Evolutionary conservation across 371 early-diverging fungal genomes (phyloP).

Genomic region (Mortierella sp.): DNA sequence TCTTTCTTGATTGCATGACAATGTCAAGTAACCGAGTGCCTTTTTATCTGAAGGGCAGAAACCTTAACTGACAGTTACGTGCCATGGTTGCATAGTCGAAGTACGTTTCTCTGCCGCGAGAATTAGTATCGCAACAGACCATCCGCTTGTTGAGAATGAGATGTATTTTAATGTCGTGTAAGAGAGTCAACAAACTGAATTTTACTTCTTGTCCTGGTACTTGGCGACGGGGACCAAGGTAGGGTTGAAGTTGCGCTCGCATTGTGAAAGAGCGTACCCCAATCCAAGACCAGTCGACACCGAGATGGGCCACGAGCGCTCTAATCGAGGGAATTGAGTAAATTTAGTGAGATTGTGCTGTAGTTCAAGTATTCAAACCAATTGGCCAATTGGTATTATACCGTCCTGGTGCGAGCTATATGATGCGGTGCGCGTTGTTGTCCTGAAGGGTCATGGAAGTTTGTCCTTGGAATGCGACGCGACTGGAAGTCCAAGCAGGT

Average conservation of each 20-base stretch:
- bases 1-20: too few relatives aligned
- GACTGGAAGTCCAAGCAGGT: neutral
- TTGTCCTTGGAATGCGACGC: neutral
- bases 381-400: neutral
- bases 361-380: neutral
- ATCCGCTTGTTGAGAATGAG: neutral
- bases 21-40: too few relatives aligned
- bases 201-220: slow-evolving; percentile 46
- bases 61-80: too few relatives aligned
- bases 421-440: neutral
- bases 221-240: slow-evolving; percentile 49
- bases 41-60: too few relatives aligned
- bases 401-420: neutral
- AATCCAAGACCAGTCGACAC: slow-evolving; percentile 90
- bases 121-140: too few relatives aligned
- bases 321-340: slow-evolving; percentile 56
- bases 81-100: too few relatives aligned
- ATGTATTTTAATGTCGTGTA: neutral
- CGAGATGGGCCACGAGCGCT: slow-evolving; percentile 92
- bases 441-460: neutral
- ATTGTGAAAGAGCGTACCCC: slow-evolving; percentile 91
- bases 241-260: slow-evolving; percentile 71
- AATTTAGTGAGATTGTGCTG: neutral
- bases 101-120: too few relatives aligned
- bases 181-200: neutral